A percentile compares a stretch with the other conserved stretches of the same genome.
Conservation (phyloP, 1,284 basidiomycete genomes). For the Naganishia albida region DNA sequence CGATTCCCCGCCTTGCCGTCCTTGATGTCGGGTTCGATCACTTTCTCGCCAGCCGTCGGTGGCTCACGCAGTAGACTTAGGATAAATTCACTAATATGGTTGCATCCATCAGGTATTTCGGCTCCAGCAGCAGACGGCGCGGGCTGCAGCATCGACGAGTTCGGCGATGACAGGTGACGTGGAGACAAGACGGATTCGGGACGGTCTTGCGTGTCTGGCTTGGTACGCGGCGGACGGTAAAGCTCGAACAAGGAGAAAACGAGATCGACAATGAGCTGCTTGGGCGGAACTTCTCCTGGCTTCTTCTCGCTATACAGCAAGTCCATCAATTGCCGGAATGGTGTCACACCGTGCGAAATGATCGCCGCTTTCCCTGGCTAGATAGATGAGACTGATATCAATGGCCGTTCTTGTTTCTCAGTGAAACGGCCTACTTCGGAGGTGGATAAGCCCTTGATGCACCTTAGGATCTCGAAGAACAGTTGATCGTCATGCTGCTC, state of each 20-base stretch:
- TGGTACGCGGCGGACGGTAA: conserved; percentile 58
- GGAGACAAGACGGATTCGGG: not conserved
- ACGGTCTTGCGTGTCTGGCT: not conserved
- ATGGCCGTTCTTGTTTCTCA: not conserved
- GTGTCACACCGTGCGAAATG: conserved; percentile 76
- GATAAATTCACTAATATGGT: conserved; percentile 16
- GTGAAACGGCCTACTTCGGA: conserved; percentile 63
- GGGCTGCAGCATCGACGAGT: not conserved
- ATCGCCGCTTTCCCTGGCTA: conserved; percentile 63
- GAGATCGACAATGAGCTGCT: conserved; percentile 87
- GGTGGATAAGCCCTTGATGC: conserved; percentile 88
- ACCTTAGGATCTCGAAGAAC: conserved; percentile 86
- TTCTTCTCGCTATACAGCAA: conserved; percentile 96
- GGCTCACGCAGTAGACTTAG: conserved; percentile 13
- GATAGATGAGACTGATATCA: not conserved
- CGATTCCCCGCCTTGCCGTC: conserved; percentile 2
- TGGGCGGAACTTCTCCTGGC: conserved; percentile 85
- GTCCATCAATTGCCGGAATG: conserved; percentile 76
- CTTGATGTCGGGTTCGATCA: not conserved
- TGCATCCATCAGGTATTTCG: conserved; percentile 1
- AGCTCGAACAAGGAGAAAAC: conserved; percentile 79
- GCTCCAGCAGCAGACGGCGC: not conserved
- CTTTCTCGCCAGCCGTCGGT: not conserved
- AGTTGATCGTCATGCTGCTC: conserved; percentile 97
- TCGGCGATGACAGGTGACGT: not conserved